Evolutionary conservation across 129 eudicot genomes (phyloP), one percentile per base, ranked within the genome.

Genomic region (Chrysanthemum makinoi): DNA sequence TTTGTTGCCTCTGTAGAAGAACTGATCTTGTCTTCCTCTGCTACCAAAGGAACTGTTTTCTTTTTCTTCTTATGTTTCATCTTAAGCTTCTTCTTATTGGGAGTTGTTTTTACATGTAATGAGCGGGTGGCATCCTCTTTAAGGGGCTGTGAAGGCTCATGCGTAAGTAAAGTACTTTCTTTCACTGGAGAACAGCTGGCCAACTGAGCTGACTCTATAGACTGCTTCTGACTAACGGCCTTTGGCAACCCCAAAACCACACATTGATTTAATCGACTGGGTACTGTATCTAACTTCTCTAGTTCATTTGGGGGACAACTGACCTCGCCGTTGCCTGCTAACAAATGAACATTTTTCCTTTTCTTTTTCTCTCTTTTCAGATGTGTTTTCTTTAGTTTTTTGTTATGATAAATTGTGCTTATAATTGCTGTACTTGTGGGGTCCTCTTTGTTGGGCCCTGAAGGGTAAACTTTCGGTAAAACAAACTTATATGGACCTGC

Each of bases 211-310:
- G 70, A 73, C 10, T 62, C 17, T 22, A 43, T 14, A 19, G n/a
- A 18, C 30, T 19, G 70, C 16, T 66, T 66, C 18, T 47, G 56
- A 8, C 17, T 6, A 28, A 22, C 11, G 8, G 2, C 24, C 6
- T 28, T 73, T 50, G 16, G 52, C 77, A 62, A 52, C 70, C 62
- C 70, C 52, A 63, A 73, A 73, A 73, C 77, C 11, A 73, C 53
- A 73, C 17, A 18, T 64, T 6, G 52, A 57, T 35, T 71, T 17
- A 57, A 17, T 71, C 15, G 11, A 7, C 22, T 20, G 22, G 55
- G 54, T 33, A 50, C 20, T 17, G 28, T 10, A 65, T 39, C 51
- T 44, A 30, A 65, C 11, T 16, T 43, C 70, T 4, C 26, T 43
- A 20, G 8, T 46, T 16, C 53, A 44, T 19, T 19, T 17, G 48